A percentile compares a stretch with the other conserved stretches of the same genome.
phyloP scores from a whole-genome alignment of 2,329 filamentous ascomycete species.

The Plectosphaerella plurivora region DNA sequence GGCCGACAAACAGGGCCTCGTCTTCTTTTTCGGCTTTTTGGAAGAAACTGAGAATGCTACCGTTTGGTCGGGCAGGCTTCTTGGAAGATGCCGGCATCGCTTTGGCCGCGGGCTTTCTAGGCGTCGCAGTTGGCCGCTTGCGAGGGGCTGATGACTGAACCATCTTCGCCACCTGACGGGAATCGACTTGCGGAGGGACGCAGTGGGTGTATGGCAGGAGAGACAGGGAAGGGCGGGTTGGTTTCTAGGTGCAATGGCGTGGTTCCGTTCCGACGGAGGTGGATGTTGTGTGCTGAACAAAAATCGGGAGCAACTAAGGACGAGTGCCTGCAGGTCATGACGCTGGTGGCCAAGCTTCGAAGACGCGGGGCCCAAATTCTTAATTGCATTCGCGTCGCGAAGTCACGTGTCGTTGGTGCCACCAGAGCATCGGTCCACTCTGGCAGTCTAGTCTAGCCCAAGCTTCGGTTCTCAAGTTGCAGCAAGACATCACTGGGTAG shows the following conservation, averaged over 20 bases:
- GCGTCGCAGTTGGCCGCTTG: conserved; percentile 10
- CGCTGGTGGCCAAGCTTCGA: not conserved
- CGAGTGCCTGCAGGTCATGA: not conserved
- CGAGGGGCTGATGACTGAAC: conserved; percentile 7
- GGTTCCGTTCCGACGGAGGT: not conserved
- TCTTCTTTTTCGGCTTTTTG: conserved; percentile 61
- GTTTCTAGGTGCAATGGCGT: not conserved
- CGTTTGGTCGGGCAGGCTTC: conserved; percentile 44
- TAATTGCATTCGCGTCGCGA: conserved; percentile 6
- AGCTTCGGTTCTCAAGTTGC: not conserved
- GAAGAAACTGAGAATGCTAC: conserved; percentile 71
- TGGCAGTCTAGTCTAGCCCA: no score
- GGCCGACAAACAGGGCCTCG: conserved; percentile 51
- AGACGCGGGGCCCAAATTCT: conserved; percentile 4
- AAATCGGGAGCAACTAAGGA: not conserved
- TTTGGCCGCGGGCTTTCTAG: conserved; percentile 8
- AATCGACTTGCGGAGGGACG: not conserved
- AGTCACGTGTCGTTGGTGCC: conserved; percentile 1
- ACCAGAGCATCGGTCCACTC: no score
- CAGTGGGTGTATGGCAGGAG: not conserved
- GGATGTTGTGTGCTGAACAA: not conserved
- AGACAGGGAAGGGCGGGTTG: not conserved
- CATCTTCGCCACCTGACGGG: conserved; percentile 5
- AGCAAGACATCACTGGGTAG: not conserved
- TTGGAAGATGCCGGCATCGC: conserved; percentile 15